These are phyloP conservation scores for Firmiana major DNA, from an alignment of 345 rosid genomes.

Conservation along the genomic window DNA sequence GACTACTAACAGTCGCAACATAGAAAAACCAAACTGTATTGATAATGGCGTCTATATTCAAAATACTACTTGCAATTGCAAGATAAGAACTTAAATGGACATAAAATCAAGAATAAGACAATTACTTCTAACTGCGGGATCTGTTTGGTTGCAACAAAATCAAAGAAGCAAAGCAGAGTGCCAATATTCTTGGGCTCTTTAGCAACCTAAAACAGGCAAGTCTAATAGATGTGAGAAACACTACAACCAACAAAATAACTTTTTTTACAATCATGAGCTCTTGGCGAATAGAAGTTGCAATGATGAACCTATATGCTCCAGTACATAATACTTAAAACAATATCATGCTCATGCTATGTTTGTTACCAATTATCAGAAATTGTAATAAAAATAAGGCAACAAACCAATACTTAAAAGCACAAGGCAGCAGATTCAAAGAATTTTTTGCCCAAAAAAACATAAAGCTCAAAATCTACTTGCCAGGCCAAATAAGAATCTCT, in stretches of 20 bases:
- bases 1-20: neutral
- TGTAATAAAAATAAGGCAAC: neutral
- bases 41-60: neutral
- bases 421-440: neutral
- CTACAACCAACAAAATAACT: neutral
- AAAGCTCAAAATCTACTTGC: neutral
- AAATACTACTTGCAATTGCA: neutral
- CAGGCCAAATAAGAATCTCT: neutral
- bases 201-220: neutral
- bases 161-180: neutral
- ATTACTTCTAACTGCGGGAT: neutral
- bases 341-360: neutral
- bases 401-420: neutral
- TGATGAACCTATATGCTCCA: neutral
- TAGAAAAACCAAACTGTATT: neutral
- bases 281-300: neutral
- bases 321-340: neutral
- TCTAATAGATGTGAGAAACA: neutral
- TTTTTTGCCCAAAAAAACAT: neutral
- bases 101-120: neutral
- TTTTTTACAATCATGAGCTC: neutral
- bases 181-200: neutral
- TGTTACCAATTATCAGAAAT: neutral
- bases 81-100: neutral
- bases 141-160: neutral